Evolutionary conservation across 805 yeast genomes (phyloP).

Genomic region (Ogataea trehaloabstinens): DNA sequence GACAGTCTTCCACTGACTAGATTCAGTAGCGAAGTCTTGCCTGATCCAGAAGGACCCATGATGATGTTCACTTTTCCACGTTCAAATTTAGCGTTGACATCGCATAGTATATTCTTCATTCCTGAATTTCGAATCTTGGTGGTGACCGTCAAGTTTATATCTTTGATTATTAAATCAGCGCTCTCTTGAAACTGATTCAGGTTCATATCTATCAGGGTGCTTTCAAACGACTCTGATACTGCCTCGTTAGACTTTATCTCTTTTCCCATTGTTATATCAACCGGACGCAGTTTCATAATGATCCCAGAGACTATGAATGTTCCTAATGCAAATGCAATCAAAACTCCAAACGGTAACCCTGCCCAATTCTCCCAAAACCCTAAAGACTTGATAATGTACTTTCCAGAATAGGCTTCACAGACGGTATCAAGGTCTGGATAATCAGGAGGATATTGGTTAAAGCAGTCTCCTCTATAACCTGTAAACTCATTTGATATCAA

Average conservation of each 20-base stretch:
- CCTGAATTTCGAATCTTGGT: slow-evolving; percentile 14
- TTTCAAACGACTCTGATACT: slow-evolving; percentile 14
- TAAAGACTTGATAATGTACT: slow-evolving; percentile 47
- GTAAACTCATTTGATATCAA: slow-evolving; percentile 63
- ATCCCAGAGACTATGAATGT: slow-evolving; percentile 49
- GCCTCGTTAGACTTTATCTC: slow-evolving; percentile 19
- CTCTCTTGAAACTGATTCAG: background rate
- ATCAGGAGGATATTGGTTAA: slow-evolving; percentile 32
- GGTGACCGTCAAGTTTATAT: slow-evolving; percentile 24
- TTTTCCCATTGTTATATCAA: slow-evolving; percentile 51
- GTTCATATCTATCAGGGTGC: background rate
- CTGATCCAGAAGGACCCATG: slow-evolving; percentile 82
- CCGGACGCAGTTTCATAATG: slow-evolving; percentile 46
- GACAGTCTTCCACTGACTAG: slow-evolving; percentile 57
- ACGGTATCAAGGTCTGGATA: slow-evolving; percentile 28
- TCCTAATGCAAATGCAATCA: slow-evolving; percentile 58
- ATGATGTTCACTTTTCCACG: slow-evolving; percentile 65
- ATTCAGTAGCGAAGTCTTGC: slow-evolving; percentile 68
- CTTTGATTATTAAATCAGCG: slow-evolving; percentile 18
- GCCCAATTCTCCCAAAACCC: slow-evolving; percentile 69
- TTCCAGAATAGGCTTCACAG: slow-evolving; percentile 55
- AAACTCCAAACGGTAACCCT: slow-evolving; percentile 58
- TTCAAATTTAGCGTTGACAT: slow-evolving; percentile 49
- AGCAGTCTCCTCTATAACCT: slow-evolving; percentile 58
- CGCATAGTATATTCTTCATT: slow-evolving; percentile 38